Conservation (phyloP, 176 grass and related monocot species). For the Zea mays region Zm-B73-REFERENCE-NAM-5.0 NC_050096.1:238686501-238687000, state of each 20-base stretch:
- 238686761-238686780: slow-evolving; percentile 29
- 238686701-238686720: slow-evolving; percentile 4
- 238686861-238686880: slow-evolving; percentile 31
- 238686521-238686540: slow-evolving; percentile 35
- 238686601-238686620: slow-evolving; percentile 16
- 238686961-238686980: slow-evolving; percentile 32
- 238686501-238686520: slow-evolving; percentile 19
- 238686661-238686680: slow-evolving; percentile 44
- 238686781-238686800: slow-evolving; percentile 37
- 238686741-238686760: slow-evolving; percentile 17
- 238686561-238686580: slow-evolving; percentile 38
- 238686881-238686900: background rate
- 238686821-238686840: slow-evolving; percentile 25
- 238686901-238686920: slow-evolving; percentile 30
- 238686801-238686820: slow-evolving; percentile 30
- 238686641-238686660: slow-evolving; percentile 7
- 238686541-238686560: slow-evolving; percentile 20
- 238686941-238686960: slow-evolving; percentile 26
- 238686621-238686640: slow-evolving; percentile 15
- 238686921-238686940: slow-evolving; percentile 18
- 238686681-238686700: slow-evolving; percentile 34
- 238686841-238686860: background rate
- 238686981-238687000: background rate
- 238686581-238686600: slow-evolving; percentile 30
- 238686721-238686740: background rate